Percentiles rank a stretch among this genome's conserved stretches.
Evolutionary conservation across 148 eudicot genomes (phyloP).

Genomic region (Pouteria glomerata): DNA sequence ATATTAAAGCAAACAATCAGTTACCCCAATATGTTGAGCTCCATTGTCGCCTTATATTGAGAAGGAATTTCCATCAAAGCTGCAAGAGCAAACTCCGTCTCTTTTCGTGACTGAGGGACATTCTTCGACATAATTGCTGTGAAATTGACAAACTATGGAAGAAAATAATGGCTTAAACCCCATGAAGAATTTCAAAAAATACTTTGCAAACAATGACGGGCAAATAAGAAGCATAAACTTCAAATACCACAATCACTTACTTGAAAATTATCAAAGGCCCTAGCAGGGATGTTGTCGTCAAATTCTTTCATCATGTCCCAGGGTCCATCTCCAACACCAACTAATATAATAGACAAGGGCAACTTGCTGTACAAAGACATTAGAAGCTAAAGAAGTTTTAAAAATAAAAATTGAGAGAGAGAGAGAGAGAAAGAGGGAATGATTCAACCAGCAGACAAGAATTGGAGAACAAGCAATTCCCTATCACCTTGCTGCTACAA

Average conservation of each 20-base stretch:
- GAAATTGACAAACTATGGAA: slow-evolving; percentile 85
- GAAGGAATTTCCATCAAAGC: slow-evolving; percentile 95
- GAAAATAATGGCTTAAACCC: not conserved
- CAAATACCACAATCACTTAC: slow-evolving; percentile 24
- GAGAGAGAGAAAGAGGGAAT: not conserved
- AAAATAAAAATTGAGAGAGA: slow-evolving; percentile 7
- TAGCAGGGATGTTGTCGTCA: slow-evolving; percentile 91
- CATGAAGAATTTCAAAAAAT: slow-evolving; percentile 1
- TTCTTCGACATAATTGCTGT: slow-evolving; percentile 83
- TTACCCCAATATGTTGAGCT: slow-evolving; percentile 81
- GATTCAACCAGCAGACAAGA: not conserved
- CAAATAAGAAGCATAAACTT: not conserved
- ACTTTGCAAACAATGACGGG: not conserved
- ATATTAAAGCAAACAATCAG: not conserved
- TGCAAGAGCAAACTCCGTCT: slow-evolving; percentile 84
- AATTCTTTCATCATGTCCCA: slow-evolving; percentile 99
- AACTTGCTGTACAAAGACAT: slow-evolving; percentile 55
- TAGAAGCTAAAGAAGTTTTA: not conserved
- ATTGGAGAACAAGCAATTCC: not conserved
- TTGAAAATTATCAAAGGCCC: slow-evolving; percentile 96
- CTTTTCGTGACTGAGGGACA: slow-evolving; percentile 57
- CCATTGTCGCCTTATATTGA: slow-evolving; percentile 85
- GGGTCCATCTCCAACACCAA: slow-evolving; percentile 99
- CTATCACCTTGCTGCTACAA: slow-evolving; percentile 77
- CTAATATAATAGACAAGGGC: slow-evolving; percentile 87